phyloP scores from a whole-genome alignment of 768 basidiomycete genomes.

The Macrolepiota dolichaula region DNA sequence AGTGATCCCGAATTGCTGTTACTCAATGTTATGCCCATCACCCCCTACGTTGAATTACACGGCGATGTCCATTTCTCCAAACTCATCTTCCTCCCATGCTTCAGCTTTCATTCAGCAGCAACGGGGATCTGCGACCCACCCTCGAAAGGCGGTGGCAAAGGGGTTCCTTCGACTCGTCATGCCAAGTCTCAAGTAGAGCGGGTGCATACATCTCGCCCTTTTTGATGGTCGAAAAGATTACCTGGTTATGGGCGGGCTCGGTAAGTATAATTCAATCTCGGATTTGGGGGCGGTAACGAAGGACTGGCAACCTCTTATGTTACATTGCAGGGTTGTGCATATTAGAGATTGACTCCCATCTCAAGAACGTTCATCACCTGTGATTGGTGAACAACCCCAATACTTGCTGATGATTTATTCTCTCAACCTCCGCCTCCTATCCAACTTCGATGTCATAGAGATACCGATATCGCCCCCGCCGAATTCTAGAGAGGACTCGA shows the following conservation, averaged over 20 bases:
- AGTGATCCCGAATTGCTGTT: not conserved
- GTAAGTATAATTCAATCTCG: not conserved
- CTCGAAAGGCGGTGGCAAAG: not conserved
- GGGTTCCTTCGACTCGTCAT: not conserved
- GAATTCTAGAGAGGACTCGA: not conserved
- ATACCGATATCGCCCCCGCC: not conserved
- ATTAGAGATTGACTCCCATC: not conserved
- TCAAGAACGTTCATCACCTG: not conserved
- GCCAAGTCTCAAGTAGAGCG: not conserved
- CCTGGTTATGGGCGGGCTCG: not conserved
- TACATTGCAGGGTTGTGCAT: not conserved
- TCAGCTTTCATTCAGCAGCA: not conserved
- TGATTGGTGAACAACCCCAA: not conserved
- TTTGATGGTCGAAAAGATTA: not conserved
- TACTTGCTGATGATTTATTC: not conserved
- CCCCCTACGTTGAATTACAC: not conserved
- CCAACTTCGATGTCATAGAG: not conserved
- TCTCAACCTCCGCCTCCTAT: not conserved
- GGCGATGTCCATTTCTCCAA: not conserved
- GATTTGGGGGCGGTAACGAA: not conserved
- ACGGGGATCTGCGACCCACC: too few species aligned
- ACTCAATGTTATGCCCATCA: not conserved
- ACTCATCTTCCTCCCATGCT: not conserved
- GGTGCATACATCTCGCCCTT: not conserved
- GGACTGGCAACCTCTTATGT: not conserved